A percentile compares a stretch with the other conserved stretches of the same genome.
These are phyloP conservation scores for Juncus inflexus DNA, from an alignment of 176 grass and related monocot species.

Conservation along the genomic window DNA sequence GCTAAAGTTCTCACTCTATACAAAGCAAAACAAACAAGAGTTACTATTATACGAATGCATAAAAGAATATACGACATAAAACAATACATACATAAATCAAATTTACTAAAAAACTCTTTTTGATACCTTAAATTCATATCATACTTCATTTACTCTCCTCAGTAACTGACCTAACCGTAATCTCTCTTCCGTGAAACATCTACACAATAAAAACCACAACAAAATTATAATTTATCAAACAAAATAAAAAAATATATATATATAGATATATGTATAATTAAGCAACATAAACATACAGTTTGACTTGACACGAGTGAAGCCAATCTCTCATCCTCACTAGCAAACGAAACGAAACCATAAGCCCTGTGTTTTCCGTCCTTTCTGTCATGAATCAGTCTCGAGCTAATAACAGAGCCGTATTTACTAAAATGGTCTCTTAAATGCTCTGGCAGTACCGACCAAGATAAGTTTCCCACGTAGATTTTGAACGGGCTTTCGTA, in stretches of 20 bases:
- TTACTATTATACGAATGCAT: conserved; percentile 13
- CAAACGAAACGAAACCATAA: conserved; percentile 66
- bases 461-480: conserved; percentile 71
- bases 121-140: conserved; percentile 3
- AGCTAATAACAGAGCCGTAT: conserved; percentile 56
- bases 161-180: conserved; percentile 35
- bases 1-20: background rate
- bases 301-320: conserved; percentile 40
- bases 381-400: conserved; percentile 52
- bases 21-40: conserved; percentile 12
- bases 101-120: background rate
- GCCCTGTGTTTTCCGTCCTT: conserved; percentile 59
- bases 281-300: too few relatives aligned
- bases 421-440: conserved; percentile 54
- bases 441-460: conserved; percentile 53
- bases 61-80: conserved; percentile 14
- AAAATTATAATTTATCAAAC: conserved; percentile 11
- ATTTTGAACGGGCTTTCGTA: conserved; percentile 61
- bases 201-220: conserved; percentile 34
- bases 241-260: too few relatives aligned
- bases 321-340: conserved; percentile 47
- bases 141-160: conserved; percentile 35
- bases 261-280: too few relatives aligned
- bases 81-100: background rate
- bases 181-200: conserved; percentile 53